Base-by-base conservation (phyloP, 345 rosid species). In the Euphorbia lathyris region DNA sequence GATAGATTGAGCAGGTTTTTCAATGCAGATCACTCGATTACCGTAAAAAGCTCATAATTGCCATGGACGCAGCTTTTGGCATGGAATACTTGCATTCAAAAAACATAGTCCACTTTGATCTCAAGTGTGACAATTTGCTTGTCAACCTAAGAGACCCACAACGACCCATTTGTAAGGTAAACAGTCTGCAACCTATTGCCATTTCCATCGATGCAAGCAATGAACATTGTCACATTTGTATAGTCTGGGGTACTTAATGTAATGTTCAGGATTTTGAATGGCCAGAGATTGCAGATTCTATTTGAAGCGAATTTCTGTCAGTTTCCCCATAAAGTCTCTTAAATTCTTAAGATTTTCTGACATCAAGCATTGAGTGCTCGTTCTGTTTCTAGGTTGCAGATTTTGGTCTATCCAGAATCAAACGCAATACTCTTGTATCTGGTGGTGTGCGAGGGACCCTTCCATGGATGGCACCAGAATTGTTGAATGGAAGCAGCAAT, bases 1-100 rank as follows among this genome's bases (percentile, higher is more conserved):
- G 56, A 65, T 42, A 16, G 38, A 38, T 58, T 58, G 36, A 30
- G 29, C 55, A 65, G 34, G 27, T 67, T 22, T 71, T 63, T 67
- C 68, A 42, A 40, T 50, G 80, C 80, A 87, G 93, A 63, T 74
- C 80, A 67, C 86, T 88, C 25, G 93, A 83, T 70, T 42, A 61
- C 56, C 82, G 76, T 19, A 84, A 76, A 74, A 86, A 80, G 82
- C 84, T 80, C 67, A 75, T 84, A 52, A 83, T 88, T 48, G 93
- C 90, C 65, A 84, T 84, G 93, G 90, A 88, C 74, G 88, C 88
- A 68, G 90, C 93, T 78, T 88, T 88, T 79, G 93, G 93, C 14
- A 88, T 88, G 93, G 93, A 88, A 79, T 88, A 88, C 82, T 63
- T 88, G 80, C 93, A 88, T 72, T 81, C 81, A 7, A 86, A 83